These are phyloP conservation scores for Pisolithus sp. DNA, from an alignment of 768 basidiomycete genomes.

Conservation along the genomic window DNA sequence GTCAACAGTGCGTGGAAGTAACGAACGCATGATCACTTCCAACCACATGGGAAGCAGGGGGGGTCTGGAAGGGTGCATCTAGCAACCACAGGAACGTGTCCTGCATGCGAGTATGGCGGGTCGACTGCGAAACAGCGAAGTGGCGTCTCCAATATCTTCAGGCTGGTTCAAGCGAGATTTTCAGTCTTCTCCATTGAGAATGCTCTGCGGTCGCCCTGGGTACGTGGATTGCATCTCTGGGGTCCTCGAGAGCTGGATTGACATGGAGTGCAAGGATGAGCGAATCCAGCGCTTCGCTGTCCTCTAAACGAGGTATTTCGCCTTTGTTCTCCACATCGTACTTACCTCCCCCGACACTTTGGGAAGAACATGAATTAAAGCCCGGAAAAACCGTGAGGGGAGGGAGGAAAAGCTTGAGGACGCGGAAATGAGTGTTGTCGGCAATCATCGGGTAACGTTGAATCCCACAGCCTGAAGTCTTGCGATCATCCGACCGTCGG, in stretches of 20 bases:
- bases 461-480: too few species aligned
- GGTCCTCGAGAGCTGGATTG: too few species aligned
- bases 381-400: constrained; percentile 29
- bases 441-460: too few species aligned
- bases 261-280: too few species aligned
- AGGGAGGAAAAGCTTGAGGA: constrained; percentile 29
- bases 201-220: constrained; percentile 10
- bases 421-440: constrained; percentile 22
- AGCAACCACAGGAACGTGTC: constrained; percentile 23
- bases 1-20: constrained; percentile 15
- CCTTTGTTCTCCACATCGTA: constrained; percentile 10
- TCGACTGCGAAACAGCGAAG: constrained; percentile 28
- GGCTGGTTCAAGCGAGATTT: constrained; percentile 10
- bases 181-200: too few species aligned
- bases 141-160: constrained; percentile 14
- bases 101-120: constrained; percentile 16
- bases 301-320: constrained; percentile 1
- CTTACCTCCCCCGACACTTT: constrained; percentile 10
- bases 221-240: background rate
- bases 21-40: too few species aligned
- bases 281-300: too few species aligned
- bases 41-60: constrained; percentile 16
- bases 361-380: constrained; percentile 23
- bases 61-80: constrained; percentile 21
- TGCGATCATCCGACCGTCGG: constrained; percentile 10